Base-by-base conservation (phyloP, 495 filamentous ascomycete species). In the Penicillium roqueforti region DNA sequence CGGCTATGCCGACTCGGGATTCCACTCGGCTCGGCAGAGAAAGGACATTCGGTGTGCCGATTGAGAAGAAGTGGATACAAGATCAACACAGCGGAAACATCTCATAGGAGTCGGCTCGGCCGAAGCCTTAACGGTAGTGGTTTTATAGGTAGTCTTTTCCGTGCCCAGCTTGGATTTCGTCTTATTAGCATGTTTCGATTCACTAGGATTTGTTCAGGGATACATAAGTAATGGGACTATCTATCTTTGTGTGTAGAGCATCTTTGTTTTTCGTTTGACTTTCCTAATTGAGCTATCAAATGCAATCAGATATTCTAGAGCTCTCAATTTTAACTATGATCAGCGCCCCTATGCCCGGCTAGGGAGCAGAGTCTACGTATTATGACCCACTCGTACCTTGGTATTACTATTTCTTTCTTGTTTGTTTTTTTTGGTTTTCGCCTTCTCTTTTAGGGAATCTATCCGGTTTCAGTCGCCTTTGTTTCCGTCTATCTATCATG, bases 31-130 rank as follows among this genome's bases (percentile, higher is more conserved):
- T 54, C 51, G 61, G 64, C 48, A 65, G 29, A 34, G 42, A 9
- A 41, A 44, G 37, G 39, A 59, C 47, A 48, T 32, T 67, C 64
- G 64, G 64, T 67, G 61, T 67, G 61, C 63, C 63, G 63, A 67
- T 59, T 56, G 38, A 52, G 61, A 37, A 38, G 6, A 9, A 23
- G 61, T 67, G 63, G 61, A 36, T 40, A 29, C 23, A 31, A 22
- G 37, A 49, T 44, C 60, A 51, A 55, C 53, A 11, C 51, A 66
- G 56, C 56, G 42, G 28, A 59, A 62, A 56, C 56, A 58, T 58
- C 56, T 60, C 61, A 25, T 54, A 54, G 61, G 54, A 58, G 11
- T 54, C 43, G 58, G 55, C 64, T 54, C 43, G 58, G 55, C 64
- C 61, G 57, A 65, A 51, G 53, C 39, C 53, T 60, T 57, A 62